Evolutionary conservation across 345 rosid species (phyloP).

Genomic region (Anacardium occidentale): DNA sequence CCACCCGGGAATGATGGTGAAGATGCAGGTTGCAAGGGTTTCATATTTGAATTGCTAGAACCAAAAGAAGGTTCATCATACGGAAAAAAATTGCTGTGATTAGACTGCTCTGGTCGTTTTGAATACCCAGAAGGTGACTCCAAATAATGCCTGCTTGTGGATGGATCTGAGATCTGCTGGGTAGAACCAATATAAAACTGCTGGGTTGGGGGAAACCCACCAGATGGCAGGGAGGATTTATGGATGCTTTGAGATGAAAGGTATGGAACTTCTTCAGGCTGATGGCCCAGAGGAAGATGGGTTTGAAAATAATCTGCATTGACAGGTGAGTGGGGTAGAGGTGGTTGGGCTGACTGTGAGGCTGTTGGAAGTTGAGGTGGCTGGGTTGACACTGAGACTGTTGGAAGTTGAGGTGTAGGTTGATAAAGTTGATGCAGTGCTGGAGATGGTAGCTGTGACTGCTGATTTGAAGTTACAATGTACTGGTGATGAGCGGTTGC

Average conservation of each 20-base stretch:
- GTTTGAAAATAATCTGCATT: slow-evolving; percentile 20
- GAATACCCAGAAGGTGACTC: slow-evolving; percentile 24
- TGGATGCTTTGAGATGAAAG: slow-evolving; percentile 24
- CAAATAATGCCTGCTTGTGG: slow-evolving; percentile 21
- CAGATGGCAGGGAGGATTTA: slow-evolving; percentile 24
- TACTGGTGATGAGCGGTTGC: slow-evolving; percentile 4
- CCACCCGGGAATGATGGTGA: slow-evolving; percentile 15
- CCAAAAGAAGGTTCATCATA: slow-evolving; percentile 19
- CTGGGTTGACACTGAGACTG: slow-evolving; percentile 1
- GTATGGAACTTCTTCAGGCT: slow-evolving; percentile 26
- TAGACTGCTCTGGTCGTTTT: slow-evolving; percentile 11
- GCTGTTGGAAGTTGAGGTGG: slow-evolving; percentile 9
- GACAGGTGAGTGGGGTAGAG: slow-evolving; percentile 28
- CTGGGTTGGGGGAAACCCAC: slow-evolving; percentile 16
- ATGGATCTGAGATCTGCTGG: slow-evolving; percentile 25
- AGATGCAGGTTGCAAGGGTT: neutral
- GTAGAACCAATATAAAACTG: slow-evolving; percentile 19
- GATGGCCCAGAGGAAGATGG: slow-evolving; percentile 13
- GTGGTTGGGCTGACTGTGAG: slow-evolving; percentile 18
- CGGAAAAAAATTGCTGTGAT: slow-evolving; percentile 13
- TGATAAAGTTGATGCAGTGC: slow-evolving; percentile 15
- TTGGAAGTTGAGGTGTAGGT: slow-evolving; percentile 13
- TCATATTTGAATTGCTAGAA: slow-evolving; percentile 20
- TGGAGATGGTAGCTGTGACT: slow-evolving; percentile 17
- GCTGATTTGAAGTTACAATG: slow-evolving; percentile 18